Conservation (phyloP, 1,284 basidiomycete genomes). For the Clitocybe nebularis region DNA sequence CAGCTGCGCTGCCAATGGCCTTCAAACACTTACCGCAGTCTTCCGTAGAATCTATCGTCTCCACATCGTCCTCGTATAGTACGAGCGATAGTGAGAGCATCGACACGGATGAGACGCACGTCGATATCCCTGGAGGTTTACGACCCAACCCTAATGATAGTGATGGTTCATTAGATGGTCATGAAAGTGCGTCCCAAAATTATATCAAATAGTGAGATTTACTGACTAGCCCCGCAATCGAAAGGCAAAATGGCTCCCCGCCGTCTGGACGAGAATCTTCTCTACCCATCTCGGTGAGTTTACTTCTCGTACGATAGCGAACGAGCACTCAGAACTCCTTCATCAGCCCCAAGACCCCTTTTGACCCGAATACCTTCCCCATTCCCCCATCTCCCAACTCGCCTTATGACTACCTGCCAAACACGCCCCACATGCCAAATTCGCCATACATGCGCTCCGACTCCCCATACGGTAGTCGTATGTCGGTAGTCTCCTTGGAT, state of each 20-base stretch:
- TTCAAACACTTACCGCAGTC: conserved; percentile 21
- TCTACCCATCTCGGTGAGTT: conserved; percentile 14
- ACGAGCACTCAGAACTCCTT: neutral
- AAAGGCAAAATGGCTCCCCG: conserved; percentile 14
- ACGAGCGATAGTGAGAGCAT: conserved; percentile 12
- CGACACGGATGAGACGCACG: conserved; percentile 16
- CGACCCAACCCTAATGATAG: conserved; percentile 21
- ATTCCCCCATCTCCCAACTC: conserved; percentile 18
- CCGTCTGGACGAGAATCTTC: conserved; percentile 13
- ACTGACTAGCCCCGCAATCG: conserved; percentile 1
- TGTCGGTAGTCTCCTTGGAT: conserved; percentile 36
- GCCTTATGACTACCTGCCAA: conserved; percentile 16
- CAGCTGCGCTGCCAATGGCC: conserved; percentile 27
- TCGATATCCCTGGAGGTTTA: conserved; percentile 20
- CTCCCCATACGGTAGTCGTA: conserved; percentile 15
- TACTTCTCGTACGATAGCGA: neutral
- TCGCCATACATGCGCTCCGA: conserved; percentile 17
- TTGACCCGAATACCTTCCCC: conserved; percentile 20
- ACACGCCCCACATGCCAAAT: conserved; percentile 18
- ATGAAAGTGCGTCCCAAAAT: conserved; percentile 12
- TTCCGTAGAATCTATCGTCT: conserved; percentile 25
- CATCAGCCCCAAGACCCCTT: conserved; percentile 15
- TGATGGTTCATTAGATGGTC: conserved; percentile 17
- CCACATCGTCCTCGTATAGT: conserved; percentile 15
- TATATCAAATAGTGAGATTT: conserved; percentile 2